These are phyloP conservation scores for Scedosporium minutisporum DNA, from an alignment of 2,329 filamentous ascomycete genomes.

Conservation along the genomic window DNA sequence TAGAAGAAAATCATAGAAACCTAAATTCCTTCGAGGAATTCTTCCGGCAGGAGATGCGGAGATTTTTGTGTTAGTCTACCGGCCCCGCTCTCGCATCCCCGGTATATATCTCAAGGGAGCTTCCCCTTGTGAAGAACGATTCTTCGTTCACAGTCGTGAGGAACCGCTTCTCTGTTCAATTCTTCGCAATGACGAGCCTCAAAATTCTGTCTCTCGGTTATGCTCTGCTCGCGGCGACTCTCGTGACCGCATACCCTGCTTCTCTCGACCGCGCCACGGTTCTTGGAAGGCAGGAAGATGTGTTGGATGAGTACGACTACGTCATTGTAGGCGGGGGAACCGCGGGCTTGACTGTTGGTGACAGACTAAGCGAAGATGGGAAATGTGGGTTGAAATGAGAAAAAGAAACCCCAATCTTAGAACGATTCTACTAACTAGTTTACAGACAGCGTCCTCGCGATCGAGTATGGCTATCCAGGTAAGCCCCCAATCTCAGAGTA, in stretches of 20 bases:
- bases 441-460: conserved; percentile 12
- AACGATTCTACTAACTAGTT: not conserved
- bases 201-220: not conserved
- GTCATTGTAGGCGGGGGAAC: conserved; percentile 33
- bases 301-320: conserved; percentile 16
- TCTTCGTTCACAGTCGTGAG: no score
- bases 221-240: not conserved
- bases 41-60: not conserved
- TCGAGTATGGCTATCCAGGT: conserved; percentile 13
- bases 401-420: not conserved
- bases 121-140: no score
- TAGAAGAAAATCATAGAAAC: not conserved
- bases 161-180: no score
- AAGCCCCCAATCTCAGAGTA: conserved; percentile 12
- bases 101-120: no score
- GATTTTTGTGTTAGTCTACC: not conserved
- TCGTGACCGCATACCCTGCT: not conserved
- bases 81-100: not conserved
- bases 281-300: not conserved
- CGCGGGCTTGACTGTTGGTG: conserved; percentile 29
- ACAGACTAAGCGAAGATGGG: conserved; percentile 26
- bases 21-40: not conserved
- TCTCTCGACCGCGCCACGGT: not conserved
- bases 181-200: not conserved
- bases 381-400: conserved; percentile 14